Evolutionary conservation across 306 rosid species (phyloP), one percentile per base, ranked within the genome.

Genomic region (Vigna nakashimae): DNA sequence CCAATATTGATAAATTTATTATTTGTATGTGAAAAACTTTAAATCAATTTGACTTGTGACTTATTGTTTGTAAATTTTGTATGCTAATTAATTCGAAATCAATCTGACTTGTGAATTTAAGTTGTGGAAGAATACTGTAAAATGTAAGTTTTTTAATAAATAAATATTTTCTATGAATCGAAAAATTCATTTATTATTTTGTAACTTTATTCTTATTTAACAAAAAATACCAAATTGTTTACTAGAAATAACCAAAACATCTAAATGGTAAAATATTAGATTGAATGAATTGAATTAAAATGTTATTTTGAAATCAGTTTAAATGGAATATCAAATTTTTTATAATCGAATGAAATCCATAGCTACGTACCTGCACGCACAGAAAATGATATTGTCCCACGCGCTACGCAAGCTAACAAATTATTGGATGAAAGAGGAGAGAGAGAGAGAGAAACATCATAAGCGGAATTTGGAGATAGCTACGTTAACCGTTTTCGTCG

Each of bases 401-500:
- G 4, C 34, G 34, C 34, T 4, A 17, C 18, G 51, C 69, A n/a
- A 36, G 28, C 16, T 66, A 42, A 66, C 52, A 43, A 42, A 66
- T 20, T 43, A 43, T 40, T 4, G 71, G 50, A 65, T 40, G 56
- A 67, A 22, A 67, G 38, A 45, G 53, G 65, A 49, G 56, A 9
- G 2, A 20, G 12, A 59, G 28, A 59, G 32, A 48, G n/a, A 26
- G 28, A 46, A 16, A 36, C 9, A 65, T 76, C 48, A 56, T 4
- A 40, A 81, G 70, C 32, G 51, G 28, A 74, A 67, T 79, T 79
- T 62, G 65, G 22, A 75, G 74, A 67, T 73, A 45, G 80, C 73
- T 46, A 80, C 46, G 65, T 69, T 42, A 83, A 79, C 83, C 89
- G 89, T 69, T 85, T 70, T 58, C 69, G 64, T 76, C 74, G 82